Evolutionary conservation across 108 stramenopile species (phyloP).

Genomic region (Schizochytrium sp.): DNA sequence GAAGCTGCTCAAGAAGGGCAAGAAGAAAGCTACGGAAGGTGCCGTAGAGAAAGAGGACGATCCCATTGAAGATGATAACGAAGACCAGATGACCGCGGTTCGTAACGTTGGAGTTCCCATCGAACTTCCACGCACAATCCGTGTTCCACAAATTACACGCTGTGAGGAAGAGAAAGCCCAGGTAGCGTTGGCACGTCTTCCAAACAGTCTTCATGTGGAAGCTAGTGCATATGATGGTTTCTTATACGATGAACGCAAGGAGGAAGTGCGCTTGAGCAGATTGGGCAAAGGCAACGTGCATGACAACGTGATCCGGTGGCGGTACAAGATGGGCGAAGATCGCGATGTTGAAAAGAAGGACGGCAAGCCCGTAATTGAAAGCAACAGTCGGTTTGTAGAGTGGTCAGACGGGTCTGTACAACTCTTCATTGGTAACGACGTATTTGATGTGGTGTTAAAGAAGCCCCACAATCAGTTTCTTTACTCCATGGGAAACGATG

Average conservation of each 20-base stretch:
- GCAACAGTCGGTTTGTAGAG: slow-evolving; percentile 68
- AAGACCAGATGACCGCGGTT: not conserved
- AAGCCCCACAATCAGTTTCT: slow-evolving; percentile 58
- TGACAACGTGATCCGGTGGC: slow-evolving; percentile 68
- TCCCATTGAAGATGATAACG: slow-evolving; percentile 18
- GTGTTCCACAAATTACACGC: slow-evolving; percentile 61
- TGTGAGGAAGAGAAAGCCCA: slow-evolving; percentile 52
- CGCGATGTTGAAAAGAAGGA: slow-evolving; percentile 62
- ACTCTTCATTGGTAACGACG: slow-evolving; percentile 69
- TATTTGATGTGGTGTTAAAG: slow-evolving; percentile 64
- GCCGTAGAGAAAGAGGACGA: not conserved
- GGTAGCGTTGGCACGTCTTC: slow-evolving; percentile 62
- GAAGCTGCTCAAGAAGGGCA: not conserved
- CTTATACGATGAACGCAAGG: slow-evolving; percentile 66
- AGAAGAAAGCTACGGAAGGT: not conserved
- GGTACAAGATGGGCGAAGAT: slow-evolving; percentile 63
- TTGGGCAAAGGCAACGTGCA: slow-evolving; percentile 29
- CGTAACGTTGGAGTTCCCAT: not conserved
- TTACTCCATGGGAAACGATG: slow-evolving; percentile 10
- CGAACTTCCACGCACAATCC: slow-evolving; percentile 16
- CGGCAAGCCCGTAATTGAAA: slow-evolving; percentile 58
- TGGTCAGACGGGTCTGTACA: slow-evolving; percentile 69
- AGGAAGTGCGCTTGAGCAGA: not conserved
- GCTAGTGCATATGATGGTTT: slow-evolving; percentile 66
- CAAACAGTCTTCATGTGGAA: slow-evolving; percentile 68